These are phyloP conservation scores for sweet orange (Citrus sinensis) DNA, from an alignment of 345 rosid genomes.

Conservation along the genomic window DNA sequence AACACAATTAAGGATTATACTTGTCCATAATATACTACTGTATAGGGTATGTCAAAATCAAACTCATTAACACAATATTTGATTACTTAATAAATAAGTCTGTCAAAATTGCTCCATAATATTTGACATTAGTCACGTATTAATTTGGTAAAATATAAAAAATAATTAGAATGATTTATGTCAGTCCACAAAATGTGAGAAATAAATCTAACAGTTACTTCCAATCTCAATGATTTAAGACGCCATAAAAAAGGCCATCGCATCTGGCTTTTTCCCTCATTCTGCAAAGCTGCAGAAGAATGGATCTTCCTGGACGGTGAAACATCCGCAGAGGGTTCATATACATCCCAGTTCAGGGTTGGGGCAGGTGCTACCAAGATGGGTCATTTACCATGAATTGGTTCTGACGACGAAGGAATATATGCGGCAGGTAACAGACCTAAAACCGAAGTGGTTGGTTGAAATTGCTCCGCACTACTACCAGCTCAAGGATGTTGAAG, in stretches of 20 bases:
- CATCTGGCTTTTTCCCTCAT: constrained; percentile 91
- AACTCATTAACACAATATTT: too few relatives aligned
- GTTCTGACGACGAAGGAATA: constrained; percentile 92
- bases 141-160: too few relatives aligned
- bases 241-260: constrained; percentile 68
- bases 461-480: constrained; percentile 96
- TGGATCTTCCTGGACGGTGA: constrained; percentile 88
- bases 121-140: too few relatives aligned
- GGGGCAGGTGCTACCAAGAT: constrained; percentile 86
- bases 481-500: constrained; percentile 85
- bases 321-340: constrained; percentile 87
- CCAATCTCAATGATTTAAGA: constrained; percentile 64
- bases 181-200: too few relatives aligned
- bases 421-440: constrained; percentile 94
- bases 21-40: too few relatives aligned
- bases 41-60: too few relatives aligned
- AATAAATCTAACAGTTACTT: constrained; percentile 17
- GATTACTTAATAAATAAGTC: too few relatives aligned
- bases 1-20: too few relatives aligned
- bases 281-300: constrained; percentile 83
- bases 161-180: too few relatives aligned
- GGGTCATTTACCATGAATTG: constrained; percentile 89
- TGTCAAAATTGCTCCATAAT: too few relatives aligned
- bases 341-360: constrained; percentile 95
- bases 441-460: constrained; percentile 96